Evolutionary conservation across 2,329 filamentous ascomycete genomes (phyloP), one percentile per base, ranked within the genome.

Genomic region (Microcyclosporella mali): DNA sequence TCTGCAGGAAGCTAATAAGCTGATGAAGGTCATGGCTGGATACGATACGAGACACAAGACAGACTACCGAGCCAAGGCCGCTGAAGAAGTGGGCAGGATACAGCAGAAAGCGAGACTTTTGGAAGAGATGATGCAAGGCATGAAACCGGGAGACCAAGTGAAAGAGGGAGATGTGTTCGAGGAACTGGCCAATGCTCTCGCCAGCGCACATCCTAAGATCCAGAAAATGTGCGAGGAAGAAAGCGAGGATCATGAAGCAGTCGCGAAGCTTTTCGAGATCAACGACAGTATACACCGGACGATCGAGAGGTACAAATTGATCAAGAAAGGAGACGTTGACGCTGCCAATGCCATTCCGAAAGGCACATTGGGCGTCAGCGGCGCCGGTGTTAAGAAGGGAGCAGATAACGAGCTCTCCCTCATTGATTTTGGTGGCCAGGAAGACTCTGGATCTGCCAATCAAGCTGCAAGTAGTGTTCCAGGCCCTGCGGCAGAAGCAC

Each of bases 181-280:
- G 72, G 92, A 98, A 71, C 76, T 98, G 41, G 89, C 89, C 4
- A 83, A 85, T 51, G 82, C 92, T 8, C 74, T 98, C 34, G 86
- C 88, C 64, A 95, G 85, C 60, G 92, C 92, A 2, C 92, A 98
- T 59, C 92, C 92, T 7, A 98, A 98, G 71, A 97, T 98, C 52
- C 90, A 97, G 64, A 95, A 88, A 69, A 98, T 98, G 90, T 97
- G 90, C 60, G 90, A 97, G 66, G 92, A 98, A 66, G 92, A 98
- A 62, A 95, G 89, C 9, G 90, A 97, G 49, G 92, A 98, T 60
- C 82, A 88, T 49, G 92, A 95, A 69, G 92, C 92, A 4, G 92
- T 98, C 4, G 86, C 88, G 33, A 95, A 95, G 67, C 74, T 98
- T 9, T 77, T 98, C 43, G 88, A 97, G 63, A 97, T 98, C 61